Conservation (phyloP, 2,329 filamentous ascomycete genomes). For the Kalmusia sp. region DNA sequence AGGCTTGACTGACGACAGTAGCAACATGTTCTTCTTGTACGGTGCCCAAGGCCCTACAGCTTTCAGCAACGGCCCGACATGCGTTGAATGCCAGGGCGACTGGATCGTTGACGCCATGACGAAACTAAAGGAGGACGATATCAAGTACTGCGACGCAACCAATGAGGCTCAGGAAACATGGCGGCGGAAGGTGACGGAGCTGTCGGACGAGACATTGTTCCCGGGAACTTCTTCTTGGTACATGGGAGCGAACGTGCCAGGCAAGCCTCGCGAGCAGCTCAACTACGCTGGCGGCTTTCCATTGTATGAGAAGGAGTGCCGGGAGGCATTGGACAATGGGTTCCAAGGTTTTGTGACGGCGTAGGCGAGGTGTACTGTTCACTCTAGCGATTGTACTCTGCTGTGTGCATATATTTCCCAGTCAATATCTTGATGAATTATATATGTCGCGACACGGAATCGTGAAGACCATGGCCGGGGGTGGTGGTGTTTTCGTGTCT, state of each 20-base stretch:
- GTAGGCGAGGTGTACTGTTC: conserved; percentile 14
- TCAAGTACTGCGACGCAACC: conserved; percentile 50
- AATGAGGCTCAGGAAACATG: conserved; percentile 52
- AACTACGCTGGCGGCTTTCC: conserved; percentile 53
- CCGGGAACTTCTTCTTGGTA: conserved; percentile 53
- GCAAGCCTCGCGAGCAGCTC: conserved; percentile 54
- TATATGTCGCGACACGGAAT: no score
- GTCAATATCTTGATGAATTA: not conserved
- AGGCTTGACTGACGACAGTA: conserved; percentile 12
- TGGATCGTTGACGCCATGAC: conserved; percentile 54
- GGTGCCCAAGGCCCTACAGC: conserved; percentile 56
- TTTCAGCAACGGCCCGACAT: conserved; percentile 55
- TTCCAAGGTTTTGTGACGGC: conserved; percentile 44
- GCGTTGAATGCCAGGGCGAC: conserved; percentile 53
- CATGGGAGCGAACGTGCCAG: conserved; percentile 55
- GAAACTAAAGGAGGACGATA: conserved; percentile 45
- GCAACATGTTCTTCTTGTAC: conserved; percentile 55
- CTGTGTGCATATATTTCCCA: not conserved
- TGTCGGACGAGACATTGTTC: conserved; percentile 52
- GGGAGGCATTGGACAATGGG: conserved; percentile 46
- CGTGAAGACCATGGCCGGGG: no score
- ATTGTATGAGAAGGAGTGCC: conserved; percentile 48
- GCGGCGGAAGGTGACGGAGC: conserved; percentile 48
- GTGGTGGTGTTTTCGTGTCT: no score
- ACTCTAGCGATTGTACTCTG: not conserved